Percentiles rank a stretch among this genome's conserved stretches.
These are phyloP conservation scores for Citrus cavaleriei DNA, from an alignment of 345 rosid species.

Conservation along the genomic window DNA sequence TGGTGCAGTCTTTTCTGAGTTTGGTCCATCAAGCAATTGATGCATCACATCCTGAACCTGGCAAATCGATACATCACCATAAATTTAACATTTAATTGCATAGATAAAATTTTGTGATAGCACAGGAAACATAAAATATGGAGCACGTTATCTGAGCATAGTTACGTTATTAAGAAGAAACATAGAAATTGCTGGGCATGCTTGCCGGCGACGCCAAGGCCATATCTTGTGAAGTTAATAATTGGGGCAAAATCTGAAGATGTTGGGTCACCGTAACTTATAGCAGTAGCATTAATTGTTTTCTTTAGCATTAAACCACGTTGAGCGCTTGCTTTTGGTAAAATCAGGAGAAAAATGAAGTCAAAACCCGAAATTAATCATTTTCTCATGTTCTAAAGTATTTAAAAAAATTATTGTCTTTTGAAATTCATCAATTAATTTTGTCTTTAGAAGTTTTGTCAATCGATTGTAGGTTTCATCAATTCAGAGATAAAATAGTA, in stretches of 20 bases:
- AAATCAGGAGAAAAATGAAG: no score
- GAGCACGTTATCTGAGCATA: background rate
- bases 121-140: background rate
- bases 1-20: slow-evolving; percentile 62
- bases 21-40: slow-evolving; percentile 64
- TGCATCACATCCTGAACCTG: slow-evolving; percentile 63
- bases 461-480: no score
- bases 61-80: background rate
- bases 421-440: no score
- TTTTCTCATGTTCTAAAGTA: no score
- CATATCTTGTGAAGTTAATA: background rate
- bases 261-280: background rate
- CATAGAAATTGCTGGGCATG: background rate
- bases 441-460: no score
- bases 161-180: background rate
- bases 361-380: no score
- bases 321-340: background rate
- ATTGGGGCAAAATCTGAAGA: no score
- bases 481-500: no score
- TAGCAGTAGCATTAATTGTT: no score
- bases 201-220: background rate
- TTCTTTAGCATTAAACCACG: background rate
- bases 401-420: no score
- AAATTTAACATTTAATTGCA: background rate
- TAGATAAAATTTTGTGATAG: background rate